phyloP scores from a whole-genome alignment of 331 rosid species.

The Malus hybrid region DNA sequence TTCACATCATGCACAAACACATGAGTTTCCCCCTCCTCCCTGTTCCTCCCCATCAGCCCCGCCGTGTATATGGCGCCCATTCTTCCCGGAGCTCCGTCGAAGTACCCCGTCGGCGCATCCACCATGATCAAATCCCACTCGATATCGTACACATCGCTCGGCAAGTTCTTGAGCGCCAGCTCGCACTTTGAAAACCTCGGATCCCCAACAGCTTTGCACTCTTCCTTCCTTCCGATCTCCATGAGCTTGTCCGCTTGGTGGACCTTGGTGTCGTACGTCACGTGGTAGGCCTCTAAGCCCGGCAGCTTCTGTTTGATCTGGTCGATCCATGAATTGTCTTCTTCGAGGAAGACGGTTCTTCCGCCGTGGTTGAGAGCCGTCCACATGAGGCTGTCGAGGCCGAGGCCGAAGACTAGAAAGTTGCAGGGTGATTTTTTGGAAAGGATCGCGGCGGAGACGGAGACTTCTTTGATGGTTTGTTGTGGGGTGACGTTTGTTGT shows the following conservation, averaged over 20 bases:
- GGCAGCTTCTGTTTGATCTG: slow-evolving; percentile 44
- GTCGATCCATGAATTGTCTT: slow-evolving; percentile 66
- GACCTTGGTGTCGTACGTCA: slow-evolving; percentile 64
- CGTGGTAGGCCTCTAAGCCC: slow-evolving; percentile 57
- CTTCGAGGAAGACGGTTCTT: slow-evolving; percentile 80
- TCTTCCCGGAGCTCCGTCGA: slow-evolving; percentile 77
- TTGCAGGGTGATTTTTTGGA: slow-evolving; percentile 75
- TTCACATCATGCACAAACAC: slow-evolving; percentile 94
- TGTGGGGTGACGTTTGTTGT: slow-evolving; percentile 86
- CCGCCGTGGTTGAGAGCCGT: slow-evolving; percentile 82
- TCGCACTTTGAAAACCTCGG: slow-evolving; percentile 65
- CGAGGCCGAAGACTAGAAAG: slow-evolving; percentile 81
- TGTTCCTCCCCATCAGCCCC: slow-evolving; percentile 83
- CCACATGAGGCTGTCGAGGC: slow-evolving; percentile 94
- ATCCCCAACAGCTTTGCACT: slow-evolving; percentile 49
- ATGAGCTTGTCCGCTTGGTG: slow-evolving; percentile 54
- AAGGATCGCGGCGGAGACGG: slow-evolving; percentile 57
- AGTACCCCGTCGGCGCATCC: slow-evolving; percentile 88
- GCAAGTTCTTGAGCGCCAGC: slow-evolving; percentile 63
- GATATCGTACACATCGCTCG: slow-evolving; percentile 53
- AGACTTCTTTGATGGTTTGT: slow-evolving; percentile 63
- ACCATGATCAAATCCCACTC: slow-evolving; percentile 98
- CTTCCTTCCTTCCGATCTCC: slow-evolving; percentile 30
- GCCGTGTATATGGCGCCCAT: slow-evolving; percentile 92
- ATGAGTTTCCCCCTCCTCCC: slow-evolving; percentile 64